These are phyloP conservation scores for Calonectria leucothoes DNA, from an alignment of 2,329 filamentous ascomycete genomes.

Conservation along the genomic window DNA sequence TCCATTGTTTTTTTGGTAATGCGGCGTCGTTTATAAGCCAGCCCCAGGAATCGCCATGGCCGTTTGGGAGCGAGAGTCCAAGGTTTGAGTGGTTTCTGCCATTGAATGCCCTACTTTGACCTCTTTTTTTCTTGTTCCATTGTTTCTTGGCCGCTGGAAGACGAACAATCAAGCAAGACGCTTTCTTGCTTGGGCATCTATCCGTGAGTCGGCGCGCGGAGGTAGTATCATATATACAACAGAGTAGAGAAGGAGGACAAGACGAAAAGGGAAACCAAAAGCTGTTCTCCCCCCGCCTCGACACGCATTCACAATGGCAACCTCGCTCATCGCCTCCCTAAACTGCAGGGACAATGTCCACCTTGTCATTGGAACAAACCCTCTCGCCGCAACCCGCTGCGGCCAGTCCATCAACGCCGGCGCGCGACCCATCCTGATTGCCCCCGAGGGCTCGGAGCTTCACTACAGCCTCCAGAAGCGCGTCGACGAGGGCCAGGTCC, in stretches of 20 bases:
- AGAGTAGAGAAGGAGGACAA: neutral
- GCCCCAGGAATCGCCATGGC: neutral
- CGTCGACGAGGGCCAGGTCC: slow-evolving; percentile 73
- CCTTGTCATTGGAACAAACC: slow-evolving; percentile 86
- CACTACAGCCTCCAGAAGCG: slow-evolving; percentile 70
- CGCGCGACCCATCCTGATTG: slow-evolving; percentile 82
- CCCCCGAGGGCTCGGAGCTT: slow-evolving; percentile 71
- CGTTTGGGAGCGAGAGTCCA: neutral
- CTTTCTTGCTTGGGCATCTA: too few relatives aligned
- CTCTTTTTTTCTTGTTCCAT: too few relatives aligned
- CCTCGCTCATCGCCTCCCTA: slow-evolving; percentile 76
- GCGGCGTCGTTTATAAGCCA: slow-evolving; percentile 27
- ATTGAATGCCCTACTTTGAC: neutral
- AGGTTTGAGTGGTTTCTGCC: neutral
- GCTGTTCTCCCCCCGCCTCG: neutral
- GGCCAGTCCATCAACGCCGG: slow-evolving; percentile 83
- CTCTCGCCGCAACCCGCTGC: slow-evolving; percentile 88
- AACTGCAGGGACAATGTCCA: slow-evolving; percentile 80
- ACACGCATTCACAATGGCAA: slow-evolving; percentile 21
- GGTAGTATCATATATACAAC: neutral
- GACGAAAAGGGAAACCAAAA: slow-evolving; percentile 1
- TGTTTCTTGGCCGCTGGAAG: neutral
- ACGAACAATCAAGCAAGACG: neutral
- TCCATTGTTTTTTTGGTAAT: slow-evolving; percentile 27
- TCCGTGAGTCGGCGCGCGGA: neutral